Conservation (phyloP, 192 early-diverging fungal genomes). For the Backusella mclennaniae region DNA sequence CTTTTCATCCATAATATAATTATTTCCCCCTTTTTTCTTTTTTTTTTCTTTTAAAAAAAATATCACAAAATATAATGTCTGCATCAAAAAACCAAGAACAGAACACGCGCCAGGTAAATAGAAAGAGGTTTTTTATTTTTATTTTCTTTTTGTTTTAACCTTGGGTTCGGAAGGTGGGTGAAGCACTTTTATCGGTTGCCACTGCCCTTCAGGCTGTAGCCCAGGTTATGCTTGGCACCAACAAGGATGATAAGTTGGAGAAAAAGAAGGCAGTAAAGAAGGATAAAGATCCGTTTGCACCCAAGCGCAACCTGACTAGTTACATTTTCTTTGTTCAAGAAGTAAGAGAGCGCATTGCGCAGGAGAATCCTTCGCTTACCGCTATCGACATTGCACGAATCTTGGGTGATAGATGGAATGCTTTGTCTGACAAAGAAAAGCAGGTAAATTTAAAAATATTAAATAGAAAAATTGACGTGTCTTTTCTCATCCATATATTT, state of each 20-base stretch:
- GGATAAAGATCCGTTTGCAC: background rate
- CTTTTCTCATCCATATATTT: background rate
- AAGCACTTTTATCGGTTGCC: background rate
- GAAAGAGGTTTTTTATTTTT: background rate
- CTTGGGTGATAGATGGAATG: constrained; percentile 2
- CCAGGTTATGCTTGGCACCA: background rate
- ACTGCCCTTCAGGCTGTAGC: background rate
- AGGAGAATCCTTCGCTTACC: background rate
- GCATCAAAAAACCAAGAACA: background rate
- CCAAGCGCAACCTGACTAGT: constrained; percentile 2
- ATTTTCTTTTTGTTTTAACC: background rate
- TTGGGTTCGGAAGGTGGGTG: background rate
- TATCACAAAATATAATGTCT: background rate
- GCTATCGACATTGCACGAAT: background rate
- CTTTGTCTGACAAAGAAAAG: constrained; percentile 6
- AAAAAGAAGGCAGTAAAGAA: background rate
- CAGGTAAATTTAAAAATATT: background rate
- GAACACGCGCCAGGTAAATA: background rate
- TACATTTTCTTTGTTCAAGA: background rate
- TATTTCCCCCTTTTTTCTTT: background rate
- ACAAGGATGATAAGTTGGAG: background rate
- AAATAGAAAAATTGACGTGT: background rate
- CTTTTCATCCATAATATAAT: background rate
- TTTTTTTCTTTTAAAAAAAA: background rate
- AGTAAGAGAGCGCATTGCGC: background rate